A percentile compares a stretch with the other conserved stretches of the same genome.
phyloP scores from a whole-genome alignment of 1,139 yeast species.

The Yarrowia galli region DNA sequence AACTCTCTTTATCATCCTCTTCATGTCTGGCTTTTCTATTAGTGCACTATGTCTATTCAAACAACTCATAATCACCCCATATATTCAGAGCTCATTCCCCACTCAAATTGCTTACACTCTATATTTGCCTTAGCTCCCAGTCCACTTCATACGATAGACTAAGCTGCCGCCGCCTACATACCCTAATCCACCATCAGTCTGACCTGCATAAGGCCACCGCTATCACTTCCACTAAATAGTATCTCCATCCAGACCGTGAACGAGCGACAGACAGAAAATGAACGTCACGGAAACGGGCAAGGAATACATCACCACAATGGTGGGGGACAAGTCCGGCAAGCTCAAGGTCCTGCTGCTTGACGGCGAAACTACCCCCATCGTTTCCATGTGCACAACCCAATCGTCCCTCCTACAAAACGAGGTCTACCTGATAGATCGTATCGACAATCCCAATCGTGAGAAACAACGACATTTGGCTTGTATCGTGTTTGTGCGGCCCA shows the following conservation, averaged over 20 bases:
- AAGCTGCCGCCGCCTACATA: background rate
- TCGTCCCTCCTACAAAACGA: constrained; percentile 82
- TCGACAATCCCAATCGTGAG: constrained; percentile 70
- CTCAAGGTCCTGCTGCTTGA: constrained; percentile 83
- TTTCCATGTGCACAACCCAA: constrained; percentile 88
- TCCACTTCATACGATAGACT: background rate
- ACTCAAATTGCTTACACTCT: background rate
- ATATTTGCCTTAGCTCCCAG: background rate
- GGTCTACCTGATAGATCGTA: constrained; percentile 76
- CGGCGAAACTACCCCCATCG: constrained; percentile 75
- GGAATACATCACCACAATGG: constrained; percentile 34
- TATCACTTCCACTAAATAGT: background rate
- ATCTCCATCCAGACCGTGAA: constrained; percentile 5
- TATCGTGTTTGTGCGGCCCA: constrained; percentile 79
- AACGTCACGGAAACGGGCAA: constrained; percentile 37
- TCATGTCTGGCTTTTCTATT: too few species aligned
- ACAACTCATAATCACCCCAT: too few species aligned
- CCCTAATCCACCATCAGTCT: constrained; percentile 19
- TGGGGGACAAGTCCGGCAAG: constrained; percentile 46
- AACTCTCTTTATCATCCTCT: too few species aligned
- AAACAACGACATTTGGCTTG: constrained; percentile 85
- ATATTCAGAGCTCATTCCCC: background rate
- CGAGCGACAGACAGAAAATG: constrained; percentile 13
- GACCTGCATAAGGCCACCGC: constrained; percentile 34
- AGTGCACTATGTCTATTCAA: too few species aligned